These are phyloP conservation scores for Eutrema yunnanense DNA, from an alignment of 345 rosid species.

Conservation along the genomic window DNA sequence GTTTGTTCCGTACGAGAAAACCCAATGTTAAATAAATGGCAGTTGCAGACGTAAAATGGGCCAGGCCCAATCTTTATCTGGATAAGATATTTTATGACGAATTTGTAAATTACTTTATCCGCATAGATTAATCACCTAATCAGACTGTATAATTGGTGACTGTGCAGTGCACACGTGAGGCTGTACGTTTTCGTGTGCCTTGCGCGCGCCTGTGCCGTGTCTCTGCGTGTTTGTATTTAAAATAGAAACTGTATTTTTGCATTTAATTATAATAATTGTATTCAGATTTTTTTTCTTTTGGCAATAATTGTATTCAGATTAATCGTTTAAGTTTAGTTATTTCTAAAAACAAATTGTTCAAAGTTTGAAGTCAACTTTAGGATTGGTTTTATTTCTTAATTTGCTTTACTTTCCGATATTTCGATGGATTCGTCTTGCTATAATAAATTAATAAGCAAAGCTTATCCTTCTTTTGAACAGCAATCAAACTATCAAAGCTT, in stretches of 20 bases:
- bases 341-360: background rate
- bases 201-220: background rate
- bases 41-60: constrained; percentile 17
- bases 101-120: background rate
- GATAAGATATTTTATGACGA: constrained; percentile 22
- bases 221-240: background rate
- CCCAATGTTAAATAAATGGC: constrained; percentile 12
- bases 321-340: background rate
- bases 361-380: background rate
- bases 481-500: background rate
- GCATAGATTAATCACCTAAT: constrained; percentile 3
- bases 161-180: background rate
- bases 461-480: too few relatives aligned
- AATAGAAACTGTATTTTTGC: background rate
- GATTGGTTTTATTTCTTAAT: background rate
- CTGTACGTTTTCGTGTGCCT: constrained; percentile 11
- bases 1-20: constrained; percentile 26
- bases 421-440: background rate
- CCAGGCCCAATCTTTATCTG: constrained; percentile 17
- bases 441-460: too few relatives aligned
- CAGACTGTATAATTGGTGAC: background rate
- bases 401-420: background rate
- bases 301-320: background rate
- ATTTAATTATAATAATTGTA: background rate
- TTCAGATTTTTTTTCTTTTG: background rate